Evolutionary conservation across 2,329 filamentous ascomycete species (phyloP), one percentile per base, ranked within the genome.

Genomic region (Tothia fuscella): DNA sequence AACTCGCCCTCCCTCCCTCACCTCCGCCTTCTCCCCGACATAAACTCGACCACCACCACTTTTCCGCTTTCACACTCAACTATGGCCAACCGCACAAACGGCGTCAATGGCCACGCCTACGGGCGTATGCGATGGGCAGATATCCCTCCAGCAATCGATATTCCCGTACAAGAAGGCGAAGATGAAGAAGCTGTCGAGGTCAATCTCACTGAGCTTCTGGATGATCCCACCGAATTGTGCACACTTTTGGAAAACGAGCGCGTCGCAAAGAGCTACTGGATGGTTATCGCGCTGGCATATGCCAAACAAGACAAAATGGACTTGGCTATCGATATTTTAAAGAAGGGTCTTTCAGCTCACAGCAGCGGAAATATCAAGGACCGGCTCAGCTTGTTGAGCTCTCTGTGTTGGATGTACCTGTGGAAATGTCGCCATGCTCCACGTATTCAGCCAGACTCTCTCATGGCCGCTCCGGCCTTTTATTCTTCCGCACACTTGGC

Each of bases 271-370:
- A 85, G 80, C 40, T 93, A 93, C 52, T 98, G 93, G 93, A 89
- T 98, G 71, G 89, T 86, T n/a, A 91, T 96, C 50, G 84, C 93
- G 31, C 72, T 96, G 45, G 89, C 89, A 36, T 98, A 98, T 57
- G 89, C 91, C 30, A 98, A 96, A 66, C 86, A 94, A 65, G 80
- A 81, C 56, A 93, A 93, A 65, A 76, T 91, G 47, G 88, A 95
- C 56, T 83, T 91, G 64, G 78, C 77, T 39, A 74, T 82, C 46
- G 76, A 80, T 47, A 77, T 82, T 42, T 61, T 82, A 50, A 76
- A 79, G 38, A 82, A 84, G 53, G 86, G 84, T 37, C 70, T 85
- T 51, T 72, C 74, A 46, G 84, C 82, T 51, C 77, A 86, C 53
- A 72, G 70, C 43, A 78, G 77, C 52, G 72, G 70, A 26, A 80